These are phyloP conservation scores for Solanum bulbocastanum DNA, from an alignment of 257 asterid genomes.

Conservation along the genomic window DNA sequence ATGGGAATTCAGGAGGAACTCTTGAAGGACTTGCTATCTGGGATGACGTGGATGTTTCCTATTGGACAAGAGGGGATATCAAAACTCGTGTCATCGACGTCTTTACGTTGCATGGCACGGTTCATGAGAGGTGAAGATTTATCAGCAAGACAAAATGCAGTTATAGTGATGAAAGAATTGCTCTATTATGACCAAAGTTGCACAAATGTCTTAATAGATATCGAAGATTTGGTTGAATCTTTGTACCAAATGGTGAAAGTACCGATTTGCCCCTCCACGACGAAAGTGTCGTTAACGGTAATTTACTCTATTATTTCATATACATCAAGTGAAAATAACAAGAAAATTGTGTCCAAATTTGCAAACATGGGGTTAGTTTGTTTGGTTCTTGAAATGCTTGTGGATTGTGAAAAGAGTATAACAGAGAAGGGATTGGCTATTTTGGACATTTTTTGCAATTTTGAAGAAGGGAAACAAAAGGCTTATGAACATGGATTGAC, in stretches of 20 bases:
- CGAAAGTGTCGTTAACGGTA: slow-evolving; percentile 47
- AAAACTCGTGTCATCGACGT: slow-evolving; percentile 31
- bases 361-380: slow-evolving; percentile 44
- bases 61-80: slow-evolving; percentile 27
- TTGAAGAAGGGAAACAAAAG: slow-evolving; percentile 36
- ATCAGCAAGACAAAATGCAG: slow-evolving; percentile 35
- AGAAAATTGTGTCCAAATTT: slow-evolving; percentile 7
- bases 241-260: slow-evolving; percentile 33
- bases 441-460: slow-evolving; percentile 33
- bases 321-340: not conserved
- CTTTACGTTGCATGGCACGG: slow-evolving; percentile 44
- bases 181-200: slow-evolving; percentile 13
- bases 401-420: slow-evolving; percentile 43
- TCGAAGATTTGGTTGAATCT: slow-evolving; percentile 34
- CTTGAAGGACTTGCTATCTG: slow-evolving; percentile 37
- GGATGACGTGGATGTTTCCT: slow-evolving; percentile 55
- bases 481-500: slow-evolving; percentile 36
- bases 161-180: slow-evolving; percentile 36
- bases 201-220: slow-evolving; percentile 12
- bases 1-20: slow-evolving; percentile 8
- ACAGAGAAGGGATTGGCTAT: slow-evolving; percentile 50
- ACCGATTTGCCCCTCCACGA: slow-evolving; percentile 54
- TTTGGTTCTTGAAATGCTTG: slow-evolving; percentile 50
- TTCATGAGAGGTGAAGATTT: slow-evolving; percentile 49
- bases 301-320: slow-evolving; percentile 29